A percentile compares a stretch with the other conserved stretches of the same genome.
phyloP scores from a whole-genome alignment of 352 stramenopile species.

The Globisporangium solare region DNA sequence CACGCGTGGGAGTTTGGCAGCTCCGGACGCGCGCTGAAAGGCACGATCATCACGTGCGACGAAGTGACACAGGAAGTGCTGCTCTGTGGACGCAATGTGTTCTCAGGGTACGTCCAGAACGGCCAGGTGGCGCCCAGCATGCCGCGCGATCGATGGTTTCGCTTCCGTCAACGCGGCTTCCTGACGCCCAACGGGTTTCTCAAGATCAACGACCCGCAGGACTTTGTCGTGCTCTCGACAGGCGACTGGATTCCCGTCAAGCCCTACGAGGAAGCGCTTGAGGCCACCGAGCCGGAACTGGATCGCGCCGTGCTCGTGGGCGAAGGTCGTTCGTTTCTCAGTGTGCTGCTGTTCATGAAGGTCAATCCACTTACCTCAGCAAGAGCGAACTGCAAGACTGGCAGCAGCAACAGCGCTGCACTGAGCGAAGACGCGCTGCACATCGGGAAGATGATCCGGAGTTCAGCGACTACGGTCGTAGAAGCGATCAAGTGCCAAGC shows the following conservation, averaged over 20 bases:
- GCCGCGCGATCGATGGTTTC: constrained; percentile 43
- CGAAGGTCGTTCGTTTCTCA: constrained; percentile 64
- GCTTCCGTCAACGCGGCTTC: constrained; percentile 50
- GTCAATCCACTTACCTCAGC: constrained; percentile 18
- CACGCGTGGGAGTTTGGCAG: constrained; percentile 73
- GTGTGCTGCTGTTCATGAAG: constrained; percentile 77
- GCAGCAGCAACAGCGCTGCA: constrained; percentile 2
- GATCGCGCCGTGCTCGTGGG: constrained; percentile 65
- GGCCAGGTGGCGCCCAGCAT: constrained; percentile 17
- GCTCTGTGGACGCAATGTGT: constrained; percentile 66
- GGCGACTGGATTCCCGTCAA: constrained; percentile 69
- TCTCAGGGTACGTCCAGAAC: constrained; percentile 53
- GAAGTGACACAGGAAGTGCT: constrained; percentile 61
- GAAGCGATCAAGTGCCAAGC: constrained; percentile 66
- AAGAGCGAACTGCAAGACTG: too few relatives aligned
- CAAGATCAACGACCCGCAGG: constrained; percentile 55
- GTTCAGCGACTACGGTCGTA: constrained; percentile 38
- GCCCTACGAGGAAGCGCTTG: constrained; percentile 54
- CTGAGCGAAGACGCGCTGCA: constrained; percentile 49
- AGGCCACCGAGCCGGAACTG: constrained; percentile 46
- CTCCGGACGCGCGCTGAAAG: constrained; percentile 47
- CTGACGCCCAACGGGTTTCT: constrained; percentile 71
- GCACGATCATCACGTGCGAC: constrained; percentile 58
- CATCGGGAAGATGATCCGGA: constrained; percentile 30
- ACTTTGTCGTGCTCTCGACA: constrained; percentile 72